These are phyloP conservation scores for Neurospora pannonica DNA, from an alignment of 495 filamentous ascomycete species.

Conservation along the genomic window DNA sequence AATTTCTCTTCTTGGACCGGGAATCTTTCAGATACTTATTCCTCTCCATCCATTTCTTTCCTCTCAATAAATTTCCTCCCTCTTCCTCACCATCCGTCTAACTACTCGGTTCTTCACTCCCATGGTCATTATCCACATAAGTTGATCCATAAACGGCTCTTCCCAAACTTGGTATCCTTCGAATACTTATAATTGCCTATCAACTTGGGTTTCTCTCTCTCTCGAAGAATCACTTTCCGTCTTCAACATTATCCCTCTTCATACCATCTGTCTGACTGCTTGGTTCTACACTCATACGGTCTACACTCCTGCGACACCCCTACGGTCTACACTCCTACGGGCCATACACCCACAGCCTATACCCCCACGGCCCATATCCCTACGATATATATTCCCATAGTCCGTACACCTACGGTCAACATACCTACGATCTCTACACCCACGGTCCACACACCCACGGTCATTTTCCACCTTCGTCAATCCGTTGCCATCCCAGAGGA, in stretches of 20 bases:
- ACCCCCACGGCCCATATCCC: not conserved
- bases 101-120: not conserved
- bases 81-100: not conserved
- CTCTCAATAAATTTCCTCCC: not conserved
- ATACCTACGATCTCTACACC: not conserved
- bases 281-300: not conserved
- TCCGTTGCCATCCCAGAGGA: not conserved
- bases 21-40: not conserved
- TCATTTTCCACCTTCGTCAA: not conserved
- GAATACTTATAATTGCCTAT: not conserved
- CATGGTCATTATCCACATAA: not conserved
- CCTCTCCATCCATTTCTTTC: not conserved
- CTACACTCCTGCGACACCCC: not conserved
- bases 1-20: not conserved
- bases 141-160: not conserved
- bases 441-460: not conserved
- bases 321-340: not conserved
- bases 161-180: not conserved
- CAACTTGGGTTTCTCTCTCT: not conserved
- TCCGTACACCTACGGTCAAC: not conserved
- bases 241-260: not conserved
- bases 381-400: not conserved
- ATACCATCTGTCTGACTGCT: not conserved
- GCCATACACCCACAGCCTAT: not conserved
- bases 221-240: not conserved